phyloP scores from a whole-genome alignment of 306 rosid genomes.

The Medicago arabica region DNA sequence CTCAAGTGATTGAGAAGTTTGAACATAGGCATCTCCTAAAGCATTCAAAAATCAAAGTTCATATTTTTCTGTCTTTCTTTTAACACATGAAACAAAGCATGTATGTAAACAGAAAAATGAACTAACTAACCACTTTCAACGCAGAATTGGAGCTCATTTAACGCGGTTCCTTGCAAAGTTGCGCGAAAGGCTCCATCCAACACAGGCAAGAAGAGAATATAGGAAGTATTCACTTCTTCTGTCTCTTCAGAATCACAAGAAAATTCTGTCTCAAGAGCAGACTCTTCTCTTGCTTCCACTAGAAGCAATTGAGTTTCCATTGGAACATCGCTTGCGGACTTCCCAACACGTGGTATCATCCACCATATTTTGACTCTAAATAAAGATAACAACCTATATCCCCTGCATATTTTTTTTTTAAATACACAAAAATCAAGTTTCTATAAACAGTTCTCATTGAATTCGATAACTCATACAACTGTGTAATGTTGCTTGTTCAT shows the following conservation, averaged over 20 bases:
- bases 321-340: slow-evolving; percentile 64
- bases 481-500: no score
- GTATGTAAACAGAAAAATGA: background rate
- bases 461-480: no score
- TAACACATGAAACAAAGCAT: slow-evolving; percentile 4
- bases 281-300: slow-evolving; percentile 59
- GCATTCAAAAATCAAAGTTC: slow-evolving; percentile 20
- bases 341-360: slow-evolving; percentile 75
- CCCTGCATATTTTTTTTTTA: slow-evolving; percentile 48
- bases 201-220: slow-evolving; percentile 69
- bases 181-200: slow-evolving; percentile 74
- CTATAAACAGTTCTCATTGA: background rate
- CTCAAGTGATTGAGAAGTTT: slow-evolving; percentile 61
- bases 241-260: slow-evolving; percentile 45
- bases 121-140: slow-evolving; percentile 67
- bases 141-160: slow-evolving; percentile 69
- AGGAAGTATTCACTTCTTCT: slow-evolving; percentile 41
- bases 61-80: background rate
- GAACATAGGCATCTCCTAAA: slow-evolving; percentile 66
- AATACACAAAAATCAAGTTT: background rate
- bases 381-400: slow-evolving; percentile 56
- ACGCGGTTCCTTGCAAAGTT: slow-evolving; percentile 65
- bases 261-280: slow-evolving; percentile 43
- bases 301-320: slow-evolving; percentile 79
- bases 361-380: slow-evolving; percentile 80